Evolutionary conservation across 1,284 basidiomycete species (phyloP).

Genomic region (Inonotus obliquus): DNA sequence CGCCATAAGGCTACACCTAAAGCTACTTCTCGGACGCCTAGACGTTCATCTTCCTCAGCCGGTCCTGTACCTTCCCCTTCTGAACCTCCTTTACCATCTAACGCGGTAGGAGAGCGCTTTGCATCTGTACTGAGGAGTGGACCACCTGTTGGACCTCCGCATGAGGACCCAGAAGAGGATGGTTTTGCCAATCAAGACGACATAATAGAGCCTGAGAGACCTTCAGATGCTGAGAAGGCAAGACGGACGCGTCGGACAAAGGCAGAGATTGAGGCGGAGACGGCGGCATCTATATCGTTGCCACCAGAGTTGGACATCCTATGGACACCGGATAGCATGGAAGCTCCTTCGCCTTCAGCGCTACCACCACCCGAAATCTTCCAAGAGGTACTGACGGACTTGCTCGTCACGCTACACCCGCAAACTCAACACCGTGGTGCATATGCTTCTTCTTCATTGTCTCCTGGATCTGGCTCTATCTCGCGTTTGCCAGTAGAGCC

Average conservation of each 20-base stretch:
- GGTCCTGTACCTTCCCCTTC: not conserved
- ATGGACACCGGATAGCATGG: constrained; percentile 47
- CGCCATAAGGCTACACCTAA: constrained; percentile 4
- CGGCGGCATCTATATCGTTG: constrained; percentile 32
- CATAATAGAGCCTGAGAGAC: constrained; percentile 38
- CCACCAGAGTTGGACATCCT: constrained; percentile 56
- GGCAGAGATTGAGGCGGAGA: constrained; percentile 2
- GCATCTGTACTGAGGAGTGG: constrained; percentile 29
- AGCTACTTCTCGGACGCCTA: constrained; percentile 29
- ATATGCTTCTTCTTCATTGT: constrained; percentile 38
- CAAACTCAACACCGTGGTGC: constrained; percentile 73
- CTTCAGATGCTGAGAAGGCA: constrained; percentile 18
- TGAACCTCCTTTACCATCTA: not conserved
- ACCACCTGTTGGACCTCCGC: constrained; percentile 14
- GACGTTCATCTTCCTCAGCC: constrained; percentile 21
- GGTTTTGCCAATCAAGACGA: constrained; percentile 21
- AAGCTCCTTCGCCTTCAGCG: constrained; percentile 24
- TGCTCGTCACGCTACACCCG: constrained; percentile 72
- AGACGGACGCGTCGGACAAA: constrained; percentile 3
- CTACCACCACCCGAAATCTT: constrained; percentile 56
- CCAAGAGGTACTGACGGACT: constrained; percentile 65
- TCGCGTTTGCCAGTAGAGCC: constrained; percentile 51
- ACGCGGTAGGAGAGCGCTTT: not conserved
- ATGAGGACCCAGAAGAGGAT: constrained; percentile 30
- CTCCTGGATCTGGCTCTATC: not conserved